A percentile compares a stretch with the other conserved stretches of the same genome.
Evolutionary conservation across 2,329 filamentous ascomycete species (phyloP).

Genomic region (Ophiosphaerella korrae): DNA sequence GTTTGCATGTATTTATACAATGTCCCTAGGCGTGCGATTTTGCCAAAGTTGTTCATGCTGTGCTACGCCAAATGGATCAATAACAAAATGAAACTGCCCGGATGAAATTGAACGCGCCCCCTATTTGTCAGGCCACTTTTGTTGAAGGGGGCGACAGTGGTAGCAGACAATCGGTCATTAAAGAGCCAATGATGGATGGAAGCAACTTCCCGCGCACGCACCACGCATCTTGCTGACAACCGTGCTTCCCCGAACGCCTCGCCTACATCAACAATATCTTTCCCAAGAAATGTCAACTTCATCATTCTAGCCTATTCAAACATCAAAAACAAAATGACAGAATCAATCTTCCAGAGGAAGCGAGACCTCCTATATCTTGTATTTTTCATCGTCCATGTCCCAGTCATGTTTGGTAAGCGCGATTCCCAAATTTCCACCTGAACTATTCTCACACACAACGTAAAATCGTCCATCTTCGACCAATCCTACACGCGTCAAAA

Average conservation of each 20-base stretch:
- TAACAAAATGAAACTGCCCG: too few relatives aligned
- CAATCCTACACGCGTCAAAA: too few relatives aligned
- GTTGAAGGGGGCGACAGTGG: too few relatives aligned
- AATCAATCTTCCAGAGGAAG: constrained; percentile 46
- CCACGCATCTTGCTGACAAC: background rate
- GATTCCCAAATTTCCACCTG: background rate
- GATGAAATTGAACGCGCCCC: background rate
- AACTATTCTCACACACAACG: background rate
- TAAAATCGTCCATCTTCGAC: background rate
- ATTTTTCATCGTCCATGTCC: constrained; percentile 67
- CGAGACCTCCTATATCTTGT: constrained; percentile 57
- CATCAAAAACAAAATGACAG: constrained; percentile 26
- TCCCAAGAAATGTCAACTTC: background rate
- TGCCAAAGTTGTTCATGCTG: too few relatives aligned
- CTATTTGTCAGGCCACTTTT: too few relatives aligned
- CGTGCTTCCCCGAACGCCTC: background rate
- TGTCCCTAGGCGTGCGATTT: too few relatives aligned
- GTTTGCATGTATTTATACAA: too few relatives aligned
- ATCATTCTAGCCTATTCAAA: background rate
- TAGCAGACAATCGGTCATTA: background rate
- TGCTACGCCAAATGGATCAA: too few relatives aligned
- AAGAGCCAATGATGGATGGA: too few relatives aligned
- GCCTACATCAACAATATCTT: background rate
- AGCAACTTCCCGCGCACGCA: background rate
- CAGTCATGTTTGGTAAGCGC: constrained; percentile 63